Evolutionary conservation across 805 yeast genomes (phyloP), one percentile per base, ranked within the genome.

Genomic region (Cyberlindnera maritima): DNA sequence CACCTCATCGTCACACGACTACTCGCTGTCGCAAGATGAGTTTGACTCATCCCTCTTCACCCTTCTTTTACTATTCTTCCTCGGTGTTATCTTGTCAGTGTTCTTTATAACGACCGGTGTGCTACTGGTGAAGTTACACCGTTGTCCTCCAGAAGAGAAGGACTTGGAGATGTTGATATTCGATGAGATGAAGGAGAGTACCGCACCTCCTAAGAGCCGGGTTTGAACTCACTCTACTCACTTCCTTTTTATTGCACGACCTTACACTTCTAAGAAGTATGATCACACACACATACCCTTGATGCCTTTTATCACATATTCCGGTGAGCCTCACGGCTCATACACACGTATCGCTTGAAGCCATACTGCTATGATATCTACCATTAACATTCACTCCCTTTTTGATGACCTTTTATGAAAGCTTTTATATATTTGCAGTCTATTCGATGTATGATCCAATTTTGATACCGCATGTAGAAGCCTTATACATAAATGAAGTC

Each of bases 51-150:
- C 60, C 0, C 34, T 50, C 7, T 32, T 52, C 35, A 55, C 52
- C 4, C 11, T 57, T 3, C 38, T 53, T 8, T 13, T 57, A 4
- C 36, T 57, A 2, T 50, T 57, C 47, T 46, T 52, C 41, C 32
- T 55, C 10, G 34, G 29, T 8, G 36, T 57, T 7, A 18, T 57
- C 4, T 43, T 57, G 3, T 21, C 44, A 1, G 58, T 54, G 31
- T 48, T 52, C 26, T 44, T 34, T 15, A 35, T 54, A 15, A 43
- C 57, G 1, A 36, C 44, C 2, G 43, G 41, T 1, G 45, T 57
- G 21, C 44, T 56, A 2, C 17, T 56, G 29, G 41, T 57, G n/a
- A 46, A 54, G 32, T 44, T 57, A 17, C 52, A 47, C 17, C 49
- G 53, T n/a, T 56, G 59, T 39, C 35, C 39, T 13, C 35, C 44